Evolutionary conservation across 1,139 yeast genomes (phyloP).

Genomic region (Saccharomyces hybrid): DNA sequence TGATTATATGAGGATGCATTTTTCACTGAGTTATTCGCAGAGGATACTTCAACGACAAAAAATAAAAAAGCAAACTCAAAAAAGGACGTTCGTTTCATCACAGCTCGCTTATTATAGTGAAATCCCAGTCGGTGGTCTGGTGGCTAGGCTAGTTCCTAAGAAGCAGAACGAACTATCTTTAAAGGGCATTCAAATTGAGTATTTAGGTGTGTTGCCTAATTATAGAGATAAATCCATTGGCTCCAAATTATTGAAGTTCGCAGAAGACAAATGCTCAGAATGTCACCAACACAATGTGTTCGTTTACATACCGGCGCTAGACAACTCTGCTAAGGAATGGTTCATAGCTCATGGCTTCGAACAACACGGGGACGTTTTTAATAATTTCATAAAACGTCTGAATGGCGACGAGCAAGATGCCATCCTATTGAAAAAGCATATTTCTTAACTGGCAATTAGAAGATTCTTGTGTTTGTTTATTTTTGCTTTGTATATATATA

Average conservation of each 20-base stretch:
- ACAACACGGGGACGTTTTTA: conserved; percentile 36
- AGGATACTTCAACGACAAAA: conserved; percentile 8
- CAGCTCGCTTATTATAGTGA: conserved; percentile 50
- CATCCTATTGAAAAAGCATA: conserved; percentile 26
- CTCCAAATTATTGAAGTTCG: conserved; percentile 43
- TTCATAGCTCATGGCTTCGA: conserved; percentile 47
- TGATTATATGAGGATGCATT: conserved; percentile 9
- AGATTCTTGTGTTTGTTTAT: neutral
- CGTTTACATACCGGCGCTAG: conserved; percentile 48
- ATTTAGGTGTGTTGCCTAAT: conserved; percentile 55
- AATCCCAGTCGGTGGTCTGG: conserved; percentile 68
- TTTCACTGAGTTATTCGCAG: conserved; percentile 15
- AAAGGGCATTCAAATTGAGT: conserved; percentile 51
- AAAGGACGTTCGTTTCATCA: conserved; percentile 11
- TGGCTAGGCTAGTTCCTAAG: conserved; percentile 37
- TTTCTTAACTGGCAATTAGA: neutral
- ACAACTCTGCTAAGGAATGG: conserved; percentile 45
- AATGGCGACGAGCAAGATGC: conserved; percentile 41
- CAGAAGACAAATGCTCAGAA: conserved; percentile 48
- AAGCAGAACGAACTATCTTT: conserved; percentile 33
- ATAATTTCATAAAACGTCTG: conserved; percentile 45
- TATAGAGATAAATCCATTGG: conserved; percentile 59
- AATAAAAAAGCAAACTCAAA: conserved; percentile 4
- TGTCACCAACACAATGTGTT: conserved; percentile 48
- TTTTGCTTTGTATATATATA: neutral